Evolutionary conservation across 768 basidiomycete genomes (phyloP).

Genomic region (Dentipellis fragilis): DNA sequence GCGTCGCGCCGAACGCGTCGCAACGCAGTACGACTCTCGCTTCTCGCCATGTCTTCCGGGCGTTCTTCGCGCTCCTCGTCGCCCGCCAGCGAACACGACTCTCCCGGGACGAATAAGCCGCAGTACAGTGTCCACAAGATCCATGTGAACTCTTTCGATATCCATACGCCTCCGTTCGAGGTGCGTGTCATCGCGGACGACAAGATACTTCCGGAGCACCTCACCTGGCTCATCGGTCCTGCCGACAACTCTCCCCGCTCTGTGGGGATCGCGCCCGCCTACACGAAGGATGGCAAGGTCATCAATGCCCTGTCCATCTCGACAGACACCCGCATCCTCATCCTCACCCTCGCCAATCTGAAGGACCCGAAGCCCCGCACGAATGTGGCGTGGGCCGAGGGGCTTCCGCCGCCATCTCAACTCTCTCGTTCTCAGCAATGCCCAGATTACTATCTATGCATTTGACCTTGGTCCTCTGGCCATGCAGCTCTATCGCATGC

Average conservation of each 20-base stretch:
- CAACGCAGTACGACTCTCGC: too few relatives aligned
- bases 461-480: constrained; percentile 46
- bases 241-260: constrained; percentile 14
- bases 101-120: too few relatives aligned
- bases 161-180: constrained; percentile 11
- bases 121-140: background rate
- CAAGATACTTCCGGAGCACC: constrained; percentile 11
- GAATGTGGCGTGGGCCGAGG: background rate
- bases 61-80: too few relatives aligned
- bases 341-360: constrained; percentile 14
- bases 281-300: constrained; percentile 26
- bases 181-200: constrained; percentile 15
- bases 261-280: constrained; percentile 44
- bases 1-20: too few relatives aligned
- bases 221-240: constrained; percentile 11
- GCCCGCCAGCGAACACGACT: too few relatives aligned
- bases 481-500: constrained; percentile 35
- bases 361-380: background rate
- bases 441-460: constrained; percentile 34
- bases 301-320: constrained; percentile 39
- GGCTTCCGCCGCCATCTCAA: constrained; percentile 22
- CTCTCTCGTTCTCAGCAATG: constrained; percentile 34
- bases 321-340: constrained; percentile 19
- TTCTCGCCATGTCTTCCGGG: too few relatives aligned
- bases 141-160: constrained; percentile 21